A percentile compares a stretch with the other conserved stretches of the same genome.
Evolutionary conservation across 768 basidiomycete genomes (phyloP).

Genomic region (Pholiota molesta): DNA sequence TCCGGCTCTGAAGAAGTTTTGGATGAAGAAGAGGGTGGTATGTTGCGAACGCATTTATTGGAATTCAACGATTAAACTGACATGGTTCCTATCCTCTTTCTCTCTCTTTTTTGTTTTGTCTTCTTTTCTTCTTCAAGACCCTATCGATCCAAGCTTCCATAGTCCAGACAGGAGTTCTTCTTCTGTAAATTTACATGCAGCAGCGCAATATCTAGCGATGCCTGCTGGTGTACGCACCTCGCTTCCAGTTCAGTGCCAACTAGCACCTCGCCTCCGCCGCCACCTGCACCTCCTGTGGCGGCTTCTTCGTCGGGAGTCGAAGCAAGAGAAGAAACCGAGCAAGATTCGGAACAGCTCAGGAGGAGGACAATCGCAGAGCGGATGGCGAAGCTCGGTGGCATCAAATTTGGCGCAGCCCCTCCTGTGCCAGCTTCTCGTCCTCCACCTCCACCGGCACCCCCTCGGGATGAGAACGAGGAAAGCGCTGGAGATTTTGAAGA

Average conservation of each 20-base stretch:
- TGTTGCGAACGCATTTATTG: constrained; percentile 22
- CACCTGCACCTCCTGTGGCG: neutral
- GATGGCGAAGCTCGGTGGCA: constrained; percentile 92
- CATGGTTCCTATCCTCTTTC: neutral
- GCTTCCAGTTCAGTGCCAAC: constrained; percentile 5
- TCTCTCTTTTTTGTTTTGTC: too few species aligned
- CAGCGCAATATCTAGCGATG: constrained; percentile 15
- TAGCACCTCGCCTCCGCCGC: constrained; percentile 9
- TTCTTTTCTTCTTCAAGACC: constrained; percentile 44
- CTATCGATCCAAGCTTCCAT: constrained; percentile 68
- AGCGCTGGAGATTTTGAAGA: constrained; percentile 20
- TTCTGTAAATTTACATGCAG: constrained; percentile 24
- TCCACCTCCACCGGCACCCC: constrained; percentile 35
- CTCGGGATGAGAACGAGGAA: constrained; percentile 29
- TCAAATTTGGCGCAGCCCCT: constrained; percentile 77
- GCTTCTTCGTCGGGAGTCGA: constrained; percentile 19
- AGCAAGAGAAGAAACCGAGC: constrained; percentile 33
- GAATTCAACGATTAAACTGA: neutral
- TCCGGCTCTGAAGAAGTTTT: constrained; percentile 45
- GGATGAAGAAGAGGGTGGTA: constrained; percentile 68
- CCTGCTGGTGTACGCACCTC: constrained; percentile 9
- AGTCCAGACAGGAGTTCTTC: constrained; percentile 49
- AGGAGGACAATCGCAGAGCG: constrained; percentile 84
- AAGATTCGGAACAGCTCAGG: constrained; percentile 53
- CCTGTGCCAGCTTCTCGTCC: constrained; percentile 38